A percentile compares a stretch with the other conserved stretches of the same genome.
Evolutionary conservation across 139 green algal genomes (phyloP).

Genomic region (Coccomyxa sp.): DNA sequence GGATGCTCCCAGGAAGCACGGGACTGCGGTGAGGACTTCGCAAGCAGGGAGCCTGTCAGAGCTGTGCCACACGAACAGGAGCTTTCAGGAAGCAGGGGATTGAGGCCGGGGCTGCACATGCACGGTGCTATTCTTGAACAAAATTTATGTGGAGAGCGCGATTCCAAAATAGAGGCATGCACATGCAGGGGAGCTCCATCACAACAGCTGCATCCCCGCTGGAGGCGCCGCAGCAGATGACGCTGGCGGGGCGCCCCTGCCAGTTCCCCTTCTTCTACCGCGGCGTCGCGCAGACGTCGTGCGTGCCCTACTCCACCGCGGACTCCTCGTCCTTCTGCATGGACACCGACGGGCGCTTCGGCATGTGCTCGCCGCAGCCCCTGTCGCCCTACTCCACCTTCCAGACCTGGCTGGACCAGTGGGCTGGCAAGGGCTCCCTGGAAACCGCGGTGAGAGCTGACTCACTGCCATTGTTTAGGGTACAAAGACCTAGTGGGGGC

Average conservation of each 20-base stretch:
- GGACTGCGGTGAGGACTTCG: no score
- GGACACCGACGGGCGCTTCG: background rate
- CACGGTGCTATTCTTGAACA: no score
- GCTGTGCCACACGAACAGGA: no score
- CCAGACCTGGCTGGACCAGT: background rate
- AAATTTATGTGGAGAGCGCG: no score
- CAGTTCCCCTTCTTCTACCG: conserved; percentile 2
- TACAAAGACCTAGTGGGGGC: background rate
- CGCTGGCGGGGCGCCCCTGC: background rate
- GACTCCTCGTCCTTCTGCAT: background rate
- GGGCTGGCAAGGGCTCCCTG: background rate
- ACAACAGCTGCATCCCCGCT: no score
- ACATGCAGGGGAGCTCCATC: no score
- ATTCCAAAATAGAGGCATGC: no score
- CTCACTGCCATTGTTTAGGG: background rate
- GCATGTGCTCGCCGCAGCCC: background rate
- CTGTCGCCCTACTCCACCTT: background rate
- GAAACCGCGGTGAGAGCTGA: background rate
- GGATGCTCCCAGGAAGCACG: no score
- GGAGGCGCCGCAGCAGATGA: background rate
- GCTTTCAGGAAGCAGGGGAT: no score
- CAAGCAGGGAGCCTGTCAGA: no score
- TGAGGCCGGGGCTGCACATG: no score
- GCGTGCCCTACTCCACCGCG: background rate
- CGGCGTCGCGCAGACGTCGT: background rate